Base-by-base conservation (phyloP, 75 land plant species). In the Adiantum capillusveneris region DNA sequence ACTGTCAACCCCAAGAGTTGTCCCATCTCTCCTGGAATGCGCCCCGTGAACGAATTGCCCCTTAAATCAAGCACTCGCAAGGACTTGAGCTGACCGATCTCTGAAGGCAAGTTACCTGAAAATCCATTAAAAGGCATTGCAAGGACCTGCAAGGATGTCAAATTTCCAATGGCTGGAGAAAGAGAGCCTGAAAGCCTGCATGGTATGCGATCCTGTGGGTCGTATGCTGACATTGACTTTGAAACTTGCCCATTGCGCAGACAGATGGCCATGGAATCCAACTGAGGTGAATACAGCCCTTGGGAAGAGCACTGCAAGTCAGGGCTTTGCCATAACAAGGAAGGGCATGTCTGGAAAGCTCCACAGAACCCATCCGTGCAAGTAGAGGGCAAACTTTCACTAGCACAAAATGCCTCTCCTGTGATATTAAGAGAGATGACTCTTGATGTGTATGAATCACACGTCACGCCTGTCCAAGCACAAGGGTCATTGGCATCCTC, bases 31-130 rank as follows among this genome's bases (percentile, higher is more conserved):
- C 36, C 22, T 19, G 65, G 65, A 31, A 78, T 62, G 37, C 28
- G 31, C 1, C 84, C 95, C 2, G 65, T 22, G 19, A 89, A 57
- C 16, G 25, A 37, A 54, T 86, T 85, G 25, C 74, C 81, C 41
- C 69, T 68, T 52, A 89, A 77, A 27, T 84, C 88, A 44, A 89
- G 65, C 53, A 80, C 67, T 53, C 70, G 66, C 30, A 88, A 69
- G 59, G 50, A 58, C 22, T 25, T 27, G n/a, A 86, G 68, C 19
- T 36, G 29, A 18, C 82, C 84, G 13, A 91, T 48, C 60, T 67
- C 58, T 2, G 65, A 17, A 11, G 74, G 75, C 16, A 77, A 45
- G 12, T 51, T 22, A 0, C 80, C 80, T 0, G 51, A 26, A 30
- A 77, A 42, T 42, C 30, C 53, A 54, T 44, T 67, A 52, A 53